Evolutionary conservation across 2,329 filamentous ascomycete genomes (phyloP).

Genomic region (Sphaerulina musiva): DNA sequence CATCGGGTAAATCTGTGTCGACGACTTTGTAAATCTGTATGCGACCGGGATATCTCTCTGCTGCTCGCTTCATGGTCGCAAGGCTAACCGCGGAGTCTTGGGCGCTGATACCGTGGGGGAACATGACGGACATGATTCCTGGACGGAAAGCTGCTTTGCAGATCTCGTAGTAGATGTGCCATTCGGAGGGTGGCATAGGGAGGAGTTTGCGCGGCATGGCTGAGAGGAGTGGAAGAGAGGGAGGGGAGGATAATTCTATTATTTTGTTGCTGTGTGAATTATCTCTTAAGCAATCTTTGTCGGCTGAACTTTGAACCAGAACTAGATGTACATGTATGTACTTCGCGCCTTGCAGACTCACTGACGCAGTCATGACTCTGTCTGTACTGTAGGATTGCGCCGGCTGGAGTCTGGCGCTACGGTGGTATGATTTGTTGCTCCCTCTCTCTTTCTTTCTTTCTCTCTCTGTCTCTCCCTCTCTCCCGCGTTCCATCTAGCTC

Average conservation of each 20-base stretch:
- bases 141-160: conserved; percentile 25
- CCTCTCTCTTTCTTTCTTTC: too few relatives aligned
- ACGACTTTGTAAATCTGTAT: conserved; percentile 25
- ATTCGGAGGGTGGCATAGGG: conserved; percentile 24
- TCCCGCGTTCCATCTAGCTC: too few relatives aligned
- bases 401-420: too few relatives aligned
- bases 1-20: conserved; percentile 25
- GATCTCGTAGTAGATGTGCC: conserved; percentile 22
- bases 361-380: too few relatives aligned
- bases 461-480: too few relatives aligned
- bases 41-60: conserved; percentile 17
- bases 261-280: neutral
- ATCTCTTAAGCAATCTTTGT: neutral
- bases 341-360: too few relatives aligned
- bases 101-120: conserved; percentile 24
- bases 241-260: neutral
- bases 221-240: neutral
- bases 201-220: conserved; percentile 28
- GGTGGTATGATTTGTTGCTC: too few relatives aligned
- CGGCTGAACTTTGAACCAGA: too few relatives aligned
- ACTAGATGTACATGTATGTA: too few relatives aligned
- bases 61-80: conserved; percentile 8
- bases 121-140: conserved; percentile 29
- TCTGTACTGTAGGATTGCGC: too few relatives aligned
- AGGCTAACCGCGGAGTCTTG: conserved; percentile 12